Conservation (phyloP, 2,329 filamentous ascomycete genomes). For the Fusarium sublunatum region DNA sequence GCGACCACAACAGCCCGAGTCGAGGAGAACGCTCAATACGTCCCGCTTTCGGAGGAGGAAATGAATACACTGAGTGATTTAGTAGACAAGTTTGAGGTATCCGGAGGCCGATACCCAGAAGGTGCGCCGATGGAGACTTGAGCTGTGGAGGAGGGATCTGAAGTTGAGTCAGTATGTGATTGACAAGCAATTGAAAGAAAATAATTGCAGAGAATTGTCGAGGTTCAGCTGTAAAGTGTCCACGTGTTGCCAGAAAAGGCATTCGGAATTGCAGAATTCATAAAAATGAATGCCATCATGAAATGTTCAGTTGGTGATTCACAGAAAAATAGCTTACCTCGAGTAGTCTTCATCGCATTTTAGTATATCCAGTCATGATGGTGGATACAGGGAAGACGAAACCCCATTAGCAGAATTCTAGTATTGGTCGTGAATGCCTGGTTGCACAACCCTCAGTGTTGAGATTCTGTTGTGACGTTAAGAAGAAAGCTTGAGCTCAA, state of each 20-base stretch:
- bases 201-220: slow-evolving; percentile 9
- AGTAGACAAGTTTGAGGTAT: slow-evolving; percentile 59
- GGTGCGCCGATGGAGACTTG: slow-evolving; percentile 53
- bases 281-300: slow-evolving; percentile 55
- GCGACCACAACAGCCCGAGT: slow-evolving; percentile 68
- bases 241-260: slow-evolving; percentile 46
- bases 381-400: slow-evolving; percentile 1
- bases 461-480: slow-evolving; percentile 1
- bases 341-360: slow-evolving; percentile 3
- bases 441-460: not conserved
- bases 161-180: slow-evolving; percentile 22
- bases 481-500: not conserved
- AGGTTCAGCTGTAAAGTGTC: slow-evolving; percentile 48
- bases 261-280: slow-evolving; percentile 65
- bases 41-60: slow-evolving; percentile 63
- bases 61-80: slow-evolving; percentile 61
- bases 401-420: not conserved
- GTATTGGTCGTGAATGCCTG: not conserved
- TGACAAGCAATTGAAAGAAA: slow-evolving; percentile 3
- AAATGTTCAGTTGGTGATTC: slow-evolving; percentile 9
- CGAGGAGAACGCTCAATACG: slow-evolving; percentile 67
- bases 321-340: slow-evolving; percentile 29
- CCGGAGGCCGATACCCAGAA: slow-evolving; percentile 62
- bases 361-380: not conserved
- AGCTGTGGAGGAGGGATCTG: slow-evolving; percentile 16